Conservation (phyloP, 2,329 filamentous ascomycete genomes). For the Diaporthe ilicicola region DNA sequence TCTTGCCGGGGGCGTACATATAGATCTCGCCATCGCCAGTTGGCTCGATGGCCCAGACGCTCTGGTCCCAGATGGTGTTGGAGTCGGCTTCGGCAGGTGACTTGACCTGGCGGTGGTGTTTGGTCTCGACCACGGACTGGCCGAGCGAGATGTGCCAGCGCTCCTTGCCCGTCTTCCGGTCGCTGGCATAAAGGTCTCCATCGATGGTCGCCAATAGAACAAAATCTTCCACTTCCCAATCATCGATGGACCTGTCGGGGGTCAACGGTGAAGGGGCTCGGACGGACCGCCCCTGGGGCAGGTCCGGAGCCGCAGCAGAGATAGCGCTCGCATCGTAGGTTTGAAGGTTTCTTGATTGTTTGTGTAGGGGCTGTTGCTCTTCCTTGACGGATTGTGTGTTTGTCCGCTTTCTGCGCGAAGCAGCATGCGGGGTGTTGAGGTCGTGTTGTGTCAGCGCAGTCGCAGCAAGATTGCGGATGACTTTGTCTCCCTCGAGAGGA, state of each 20-base stretch:
- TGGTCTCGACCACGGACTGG: slow-evolving; percentile 89
- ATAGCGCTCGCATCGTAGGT: slow-evolving; percentile 84
- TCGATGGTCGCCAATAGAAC: slow-evolving; percentile 99
- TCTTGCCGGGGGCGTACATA: slow-evolving; percentile 77
- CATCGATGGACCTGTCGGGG: slow-evolving; percentile 92
- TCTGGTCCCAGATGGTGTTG: slow-evolving; percentile 76
- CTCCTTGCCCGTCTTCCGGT: slow-evolving; percentile 83
- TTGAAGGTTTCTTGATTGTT: slow-evolving; percentile 13
- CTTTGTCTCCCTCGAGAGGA: slow-evolving; percentile 30
- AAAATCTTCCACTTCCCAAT: slow-evolving; percentile 99
- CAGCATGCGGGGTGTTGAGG: slow-evolving; percentile 30
- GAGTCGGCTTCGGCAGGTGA: slow-evolving; percentile 68
- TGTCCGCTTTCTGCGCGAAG: slow-evolving; percentile 31
- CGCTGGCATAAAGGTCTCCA: slow-evolving; percentile 91
- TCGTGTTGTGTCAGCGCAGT: slow-evolving; percentile 33
- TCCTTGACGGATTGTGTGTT: slow-evolving; percentile 31
- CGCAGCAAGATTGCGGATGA: slow-evolving; percentile 35
- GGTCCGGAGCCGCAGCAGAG: slow-evolving; percentile 96
- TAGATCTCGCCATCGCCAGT: slow-evolving; percentile 87
- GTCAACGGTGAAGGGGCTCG: slow-evolving; percentile 77
- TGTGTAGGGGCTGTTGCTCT: background rate
- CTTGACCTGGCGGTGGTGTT: slow-evolving; percentile 77
- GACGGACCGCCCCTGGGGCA: slow-evolving; percentile 69
- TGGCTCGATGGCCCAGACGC: slow-evolving; percentile 95
- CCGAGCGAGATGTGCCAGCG: slow-evolving; percentile 88